Evolutionary conservation across 2,329 filamentous ascomycete species (phyloP), one percentile per base, ranked within the genome.

Genomic region (Aspergillus ibericus): DNA sequence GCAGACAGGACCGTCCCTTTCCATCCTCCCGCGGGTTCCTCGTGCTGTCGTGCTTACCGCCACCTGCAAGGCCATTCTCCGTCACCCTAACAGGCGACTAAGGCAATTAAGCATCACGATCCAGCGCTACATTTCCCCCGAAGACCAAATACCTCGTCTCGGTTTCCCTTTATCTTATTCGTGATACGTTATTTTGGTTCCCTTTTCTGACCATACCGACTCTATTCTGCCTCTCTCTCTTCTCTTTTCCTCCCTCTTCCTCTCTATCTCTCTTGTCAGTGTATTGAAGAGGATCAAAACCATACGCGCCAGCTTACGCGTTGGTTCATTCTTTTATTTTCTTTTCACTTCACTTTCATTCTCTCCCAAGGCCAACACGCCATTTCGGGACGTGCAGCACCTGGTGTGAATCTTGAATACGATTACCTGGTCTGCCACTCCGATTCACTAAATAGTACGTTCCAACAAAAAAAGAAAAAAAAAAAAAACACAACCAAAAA

Each of bases 81-180:
- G 63, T 66, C 65, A 63, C 65, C 68, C 70, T 71, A 73, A 73
- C 65, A 68, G 67, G 66, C 63, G 65, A 72, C 73, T 75, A 75
- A 73, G 63, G 63, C 66, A 63, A 72, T 75, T 75, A 75, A 75
- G 73, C 73, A 74, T 73, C 72, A 62, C 62, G 66, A 69, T 66
- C 65, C 60, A 64, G 59, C 63, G 62, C 55, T 65, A 56, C 48
- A 59, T 38, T 59, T 59, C 55, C 50, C 53, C 44, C 44, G 44
- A 47, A 25, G 44, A 27, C 44, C 25, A 29, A 27, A 47, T 47
- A 47, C 44, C 44, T 47, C 44, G 44, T 47, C 44, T 27, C 44
- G 44, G 22, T 29, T 47, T 47, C 15, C 44, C 44, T 47, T n/a
- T 8, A 55, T 59, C 58, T 61, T 62, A 58, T 46, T 59, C 57